Percentiles rank a stretch among this genome's conserved stretches.
These are phyloP conservation scores for Phytophthora melonis DNA, from an alignment of 352 stramenopile genomes.

Conservation along the genomic window DNA sequence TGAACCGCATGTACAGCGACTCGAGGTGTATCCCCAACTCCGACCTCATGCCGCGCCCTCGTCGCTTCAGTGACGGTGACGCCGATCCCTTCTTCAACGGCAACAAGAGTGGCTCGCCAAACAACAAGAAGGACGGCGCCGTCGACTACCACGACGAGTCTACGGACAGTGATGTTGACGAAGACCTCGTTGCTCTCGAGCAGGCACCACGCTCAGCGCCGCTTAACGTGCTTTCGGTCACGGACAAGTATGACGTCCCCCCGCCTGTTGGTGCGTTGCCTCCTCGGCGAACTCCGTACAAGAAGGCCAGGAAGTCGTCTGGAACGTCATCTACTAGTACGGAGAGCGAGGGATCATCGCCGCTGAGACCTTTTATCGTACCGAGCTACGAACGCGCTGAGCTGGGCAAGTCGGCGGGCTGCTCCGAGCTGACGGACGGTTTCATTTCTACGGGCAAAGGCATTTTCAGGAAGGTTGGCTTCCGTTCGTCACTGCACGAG, in stretches of 20 bases:
- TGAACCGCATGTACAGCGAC: conserved; percentile 82
- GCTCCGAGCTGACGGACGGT: conserved; percentile 69
- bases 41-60: conserved; percentile 56
- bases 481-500: conserved; percentile 59
- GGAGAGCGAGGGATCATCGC: conserved; percentile 56
- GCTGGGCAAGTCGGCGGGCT: conserved; percentile 58
- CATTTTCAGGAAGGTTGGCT: conserved; percentile 86
- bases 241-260: conserved; percentile 47
- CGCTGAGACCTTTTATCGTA: conserved; percentile 50
- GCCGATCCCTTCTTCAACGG: conserved; percentile 73
- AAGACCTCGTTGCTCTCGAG: conserved; percentile 34
- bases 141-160: conserved; percentile 43
- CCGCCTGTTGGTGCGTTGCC: conserved; percentile 36
- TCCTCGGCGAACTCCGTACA: conserved; percentile 37
- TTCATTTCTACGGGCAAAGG: conserved; percentile 91
- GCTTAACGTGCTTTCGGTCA: conserved; percentile 40
- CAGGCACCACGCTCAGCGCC: conserved; percentile 32
- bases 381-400: conserved; percentile 58
- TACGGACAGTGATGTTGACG: conserved; percentile 39
- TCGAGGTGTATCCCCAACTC: conserved; percentile 53
- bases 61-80: conserved; percentile 87
- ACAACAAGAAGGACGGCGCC: conserved; percentile 34
- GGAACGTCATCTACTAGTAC: conserved; percentile 51
- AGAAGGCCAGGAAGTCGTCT: conserved; percentile 67
- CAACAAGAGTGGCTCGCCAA: conserved; percentile 36